Percentiles rank a stretch among this genome's conserved stretches.
Conservation (phyloP, 768 basidiomycete genomes). For the Tylopilus balloui region DNA sequence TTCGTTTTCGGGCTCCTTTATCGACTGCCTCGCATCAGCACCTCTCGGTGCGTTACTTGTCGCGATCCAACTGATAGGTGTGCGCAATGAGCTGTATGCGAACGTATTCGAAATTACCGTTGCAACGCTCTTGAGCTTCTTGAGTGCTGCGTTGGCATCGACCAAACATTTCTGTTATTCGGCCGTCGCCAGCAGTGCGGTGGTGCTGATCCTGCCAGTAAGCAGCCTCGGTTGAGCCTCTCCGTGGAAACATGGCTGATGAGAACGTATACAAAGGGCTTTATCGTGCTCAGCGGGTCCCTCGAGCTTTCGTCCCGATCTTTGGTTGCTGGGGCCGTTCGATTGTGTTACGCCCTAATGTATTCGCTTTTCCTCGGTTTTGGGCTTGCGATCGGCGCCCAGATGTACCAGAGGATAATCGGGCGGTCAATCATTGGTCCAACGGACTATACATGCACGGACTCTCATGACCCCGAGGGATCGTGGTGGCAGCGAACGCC, state of each 20-base stretch:
- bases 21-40: constrained; percentile 68
- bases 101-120: constrained; percentile 84
- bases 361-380: constrained; percentile 80
- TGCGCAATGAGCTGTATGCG: constrained; percentile 72
- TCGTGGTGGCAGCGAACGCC: constrained; percentile 77
- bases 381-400: constrained; percentile 76
- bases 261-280: constrained; percentile 38
- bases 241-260: neutral
- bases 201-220: constrained; percentile 78
- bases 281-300: constrained; percentile 65
- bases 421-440: constrained; percentile 41
- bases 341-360: constrained; percentile 72
- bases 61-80: constrained; percentile 63
- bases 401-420: constrained; percentile 59
- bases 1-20: constrained; percentile 70
- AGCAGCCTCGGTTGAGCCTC: constrained; percentile 15
- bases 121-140: constrained; percentile 73
- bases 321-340: constrained; percentile 79
- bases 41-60: constrained; percentile 77
- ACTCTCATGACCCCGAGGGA: constrained; percentile 50
- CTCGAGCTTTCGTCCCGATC: constrained; percentile 79
- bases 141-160: constrained; percentile 68
- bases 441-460: constrained; percentile 57
- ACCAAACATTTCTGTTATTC: constrained; percentile 75
- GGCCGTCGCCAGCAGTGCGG: constrained; percentile 69